Base-by-base conservation (phyloP, 176 grass and related monocot genomes). In the Guadua angustifolia region DNA sequence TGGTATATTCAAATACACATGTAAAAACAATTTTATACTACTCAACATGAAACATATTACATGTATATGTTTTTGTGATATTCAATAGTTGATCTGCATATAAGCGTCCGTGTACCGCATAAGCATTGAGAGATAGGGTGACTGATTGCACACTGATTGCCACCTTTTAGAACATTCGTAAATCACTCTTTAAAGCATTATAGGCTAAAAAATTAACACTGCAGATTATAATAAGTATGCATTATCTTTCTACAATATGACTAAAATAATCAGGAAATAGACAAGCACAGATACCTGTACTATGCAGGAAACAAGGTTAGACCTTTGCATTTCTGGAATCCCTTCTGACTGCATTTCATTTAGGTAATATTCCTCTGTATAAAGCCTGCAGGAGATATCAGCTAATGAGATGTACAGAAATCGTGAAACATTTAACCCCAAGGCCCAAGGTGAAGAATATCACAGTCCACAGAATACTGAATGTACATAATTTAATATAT, bases 281-380 rank as follows among this genome's bases (percentile, higher is more conserved):
- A 69, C 55, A 81, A 36, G 35, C 62, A 53, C 82, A 70, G 33
- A 22, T 90, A 98, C 95, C 84, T 98, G 95, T 91, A 95, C 92
- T 82, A 98, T 78, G 76, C 92, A 98, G 18, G 92, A 93, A 78
- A 98, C 92, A 61, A 98, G 89, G 71, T 93, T 98, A 81, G 95
- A 95, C 72, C 93, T 90, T 88, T 95, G 95, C 79, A 98, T 93
- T 92, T 98, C 95, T 81, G 95, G 95, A 81, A 95, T 81, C 83
- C 95, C 95, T 79, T 95, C 93, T 51, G 89, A 65, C 42, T 92
- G 85, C 95, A 98, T 95, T 92, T 98, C 91, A 46, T 89, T 95
- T 70, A 95, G 58, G 77, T 93, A 95, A 82, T 92, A 95, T 79
- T 98, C 95, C 85, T 98, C 95, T 21, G 95, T 98, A 84, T 98